Evolutionary conservation across 75 land plant genomes (phyloP), one percentile per base, ranked within the genome.

Genomic region (Ceratopteris richardii): DNA sequence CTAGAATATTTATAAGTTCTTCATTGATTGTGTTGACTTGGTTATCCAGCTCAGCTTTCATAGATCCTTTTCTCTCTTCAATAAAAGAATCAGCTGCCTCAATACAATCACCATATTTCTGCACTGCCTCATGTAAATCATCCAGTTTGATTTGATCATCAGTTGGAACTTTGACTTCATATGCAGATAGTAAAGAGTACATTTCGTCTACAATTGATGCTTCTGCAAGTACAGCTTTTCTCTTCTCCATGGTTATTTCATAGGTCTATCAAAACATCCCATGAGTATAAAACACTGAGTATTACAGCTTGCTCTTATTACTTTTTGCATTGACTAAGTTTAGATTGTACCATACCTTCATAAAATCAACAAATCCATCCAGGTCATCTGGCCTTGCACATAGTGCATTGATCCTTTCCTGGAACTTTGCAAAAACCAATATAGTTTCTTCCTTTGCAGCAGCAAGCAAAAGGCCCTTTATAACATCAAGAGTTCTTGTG

Each of bases 161-260:
- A 6, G 75, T 72, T 2, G 75, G 75, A 36, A 72, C 53, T 37
- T 72, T 72, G 13, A 72, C 75, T 53, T 72, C 75, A 60, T 72
- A 72, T 29, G 68, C 75, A 17, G 69, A 62, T 16, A 72, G 56
- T 21, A 72, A 60, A 16, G 62, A 60, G 37, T 72, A 72, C 75
- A 72, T 72, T 22, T 72, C 75, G 37, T 72, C 75, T 5, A 72
- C 54, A 0, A 60, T n/a, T 12, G 70, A 51, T 1, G 75, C 75
- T 28, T 72, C 70, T n/a, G 54, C 29, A 25, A 72, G 63, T 25
- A 71, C 21, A 36, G 71, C 64, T 59, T 72, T 72, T 54, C 68
- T 72, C 7, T 53, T 67, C 25, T 44, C 70, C 75, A 72, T 72
- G 20, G 68, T 72, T 23, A 47, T 44, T 24, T 65, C 44, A 19